Evolutionary conservation across 78 protist genomes (phyloP), one percentile per base, ranked within the genome.

Genomic region (Tieghemostelium lacteum): DNA sequence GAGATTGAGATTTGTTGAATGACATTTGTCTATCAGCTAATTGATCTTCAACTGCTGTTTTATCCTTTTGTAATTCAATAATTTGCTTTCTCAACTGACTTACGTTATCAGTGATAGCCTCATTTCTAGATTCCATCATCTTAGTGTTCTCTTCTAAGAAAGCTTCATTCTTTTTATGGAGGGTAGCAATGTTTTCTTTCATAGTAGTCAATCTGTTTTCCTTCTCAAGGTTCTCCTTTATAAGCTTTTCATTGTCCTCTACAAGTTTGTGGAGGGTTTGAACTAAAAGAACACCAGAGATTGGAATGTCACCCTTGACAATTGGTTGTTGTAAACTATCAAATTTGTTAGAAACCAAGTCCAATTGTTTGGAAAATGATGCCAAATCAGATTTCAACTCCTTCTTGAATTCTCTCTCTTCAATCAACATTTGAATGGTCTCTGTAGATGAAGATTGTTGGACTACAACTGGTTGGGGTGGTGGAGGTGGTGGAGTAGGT

Each of bases 61-160:
- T 83, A 36, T 83, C 71, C 24, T 60, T 66, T 69, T 83, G 91
- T 10, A 83, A 63, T 10, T 83, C 77, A 24, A 83, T 70, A 37
- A 83, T 61, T 69, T 83, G 91, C 50, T 62, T 83, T 52, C 91
- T 52, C 52, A 73, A 54, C 45, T 70, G 91, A 3, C 67, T 39
- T 37, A 83, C 91, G 60, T 83, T 83, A 42, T 83, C 91, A 29
- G 80, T 39, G 78, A 70, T 67, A 6, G 91, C 91, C 6, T 83
- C 91, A 37, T 83, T 83, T 55, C 91, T 60, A 7, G 91, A 58
- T 64, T 83, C 91, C 80, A 83, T 39, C 76, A 83, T 83, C 24
- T 60, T 83, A 5, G 91, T 83, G 60, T 83, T 83, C n/a, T 83
- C 91, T 6, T 83, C 91, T 3, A 83, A 49, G 52, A 83, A 83